These are phyloP conservation scores for Saccharomycopsis crataegensis DNA, from an alignment of 1,139 yeast genomes.

Conservation along the genomic window DNA sequence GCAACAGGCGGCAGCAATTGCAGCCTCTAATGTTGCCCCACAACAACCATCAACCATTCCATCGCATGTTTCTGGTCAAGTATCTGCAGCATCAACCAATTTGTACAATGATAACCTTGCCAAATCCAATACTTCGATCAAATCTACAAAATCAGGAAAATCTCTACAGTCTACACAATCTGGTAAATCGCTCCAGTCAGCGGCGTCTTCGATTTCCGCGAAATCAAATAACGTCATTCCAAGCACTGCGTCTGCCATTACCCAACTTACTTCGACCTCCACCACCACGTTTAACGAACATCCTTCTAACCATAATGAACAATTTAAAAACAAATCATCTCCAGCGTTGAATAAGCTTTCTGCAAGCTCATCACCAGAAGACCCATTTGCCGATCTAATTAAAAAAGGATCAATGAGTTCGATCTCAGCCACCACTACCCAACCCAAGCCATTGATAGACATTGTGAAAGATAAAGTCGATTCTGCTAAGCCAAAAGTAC, in stretches of 20 bases:
- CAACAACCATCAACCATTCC: constrained; percentile 7
- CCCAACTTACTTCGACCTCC: background rate
- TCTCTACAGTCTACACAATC: constrained; percentile 12
- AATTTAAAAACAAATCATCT: constrained; percentile 1
- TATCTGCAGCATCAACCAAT: constrained; percentile 1
- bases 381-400: constrained; percentile 15
- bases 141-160: constrained; percentile 16
- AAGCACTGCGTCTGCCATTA: background rate
- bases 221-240: constrained; percentile 1
- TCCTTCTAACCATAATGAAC: background rate
- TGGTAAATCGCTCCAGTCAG: constrained; percentile 9
- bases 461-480: background rate
- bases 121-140: constrained; percentile 12
- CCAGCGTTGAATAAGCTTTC: background rate
- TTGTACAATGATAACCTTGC: constrained; percentile 8
- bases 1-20: constrained; percentile 7
- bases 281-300: background rate
- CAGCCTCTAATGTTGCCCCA: constrained; percentile 5
- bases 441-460: background rate
- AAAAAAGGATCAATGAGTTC: constrained; percentile 1
- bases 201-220: background rate
- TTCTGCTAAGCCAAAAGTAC: background rate
- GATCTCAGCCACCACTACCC: no score
- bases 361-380: background rate
- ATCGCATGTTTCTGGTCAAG: constrained; percentile 13